Percentiles rank a stretch among this genome's conserved stretches.
phyloP scores from a whole-genome alignment of 805 yeast genomes.

The Ascoidea asiatica region DNA sequence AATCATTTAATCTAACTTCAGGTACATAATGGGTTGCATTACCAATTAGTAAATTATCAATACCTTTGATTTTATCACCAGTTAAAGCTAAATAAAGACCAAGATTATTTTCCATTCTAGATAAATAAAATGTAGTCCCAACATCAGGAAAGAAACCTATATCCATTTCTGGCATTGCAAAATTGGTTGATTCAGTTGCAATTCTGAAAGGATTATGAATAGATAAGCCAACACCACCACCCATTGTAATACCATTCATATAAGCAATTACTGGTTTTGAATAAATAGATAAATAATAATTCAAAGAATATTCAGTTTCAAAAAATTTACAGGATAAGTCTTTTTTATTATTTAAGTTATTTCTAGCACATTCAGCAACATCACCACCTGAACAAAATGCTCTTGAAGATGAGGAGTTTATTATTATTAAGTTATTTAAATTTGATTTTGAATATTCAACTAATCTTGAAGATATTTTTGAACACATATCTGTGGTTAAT shows the following conservation, averaged over 20 bases:
- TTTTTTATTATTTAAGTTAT: conserved; percentile 30
- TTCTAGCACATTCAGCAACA: conserved; percentile 52
- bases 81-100: conserved; percentile 84
- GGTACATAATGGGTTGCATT: conserved; percentile 84
- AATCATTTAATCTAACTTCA: conserved; percentile 41
- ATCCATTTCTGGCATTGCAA: conserved; percentile 97
- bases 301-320: conserved; percentile 20
- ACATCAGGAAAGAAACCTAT: conserved; percentile 97
- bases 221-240: conserved; percentile 91
- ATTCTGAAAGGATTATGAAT: conserved; percentile 87
- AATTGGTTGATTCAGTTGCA: conserved; percentile 76
- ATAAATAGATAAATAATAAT: conserved; percentile 51
- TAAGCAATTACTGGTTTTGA: conserved; percentile 76
- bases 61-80: conserved; percentile 64
- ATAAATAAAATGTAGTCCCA: conserved; percentile 82
- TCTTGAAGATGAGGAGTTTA: conserved; percentile 15
- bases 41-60: conserved; percentile 73
- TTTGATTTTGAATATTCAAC: conserved; percentile 15
- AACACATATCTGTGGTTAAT: conserved; percentile 7
- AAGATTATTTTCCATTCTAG: conserved; percentile 65
- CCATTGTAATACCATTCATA: conserved; percentile 92
- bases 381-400: conserved; percentile 82
- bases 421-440: conserved; percentile 15
- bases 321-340: conserved; percentile 10
- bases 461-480: conserved; percentile 15